Evolutionary conservation across 2,329 filamentous ascomycete genomes (phyloP).

Genomic region (Pseudonectria foliicola): DNA sequence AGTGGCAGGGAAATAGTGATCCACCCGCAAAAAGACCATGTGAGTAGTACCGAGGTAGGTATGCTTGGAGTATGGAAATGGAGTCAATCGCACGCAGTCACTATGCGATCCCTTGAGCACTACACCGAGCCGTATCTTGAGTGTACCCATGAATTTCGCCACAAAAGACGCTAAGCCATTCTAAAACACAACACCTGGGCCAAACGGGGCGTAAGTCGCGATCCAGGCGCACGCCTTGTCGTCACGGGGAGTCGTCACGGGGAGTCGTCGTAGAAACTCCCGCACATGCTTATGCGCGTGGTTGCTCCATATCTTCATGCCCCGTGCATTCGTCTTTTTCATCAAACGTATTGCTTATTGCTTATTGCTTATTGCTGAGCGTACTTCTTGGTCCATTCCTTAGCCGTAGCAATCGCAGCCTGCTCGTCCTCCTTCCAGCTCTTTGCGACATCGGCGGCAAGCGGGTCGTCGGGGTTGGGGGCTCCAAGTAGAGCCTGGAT

Average conservation of each 20-base stretch:
- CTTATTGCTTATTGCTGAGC: conserved; percentile 45
- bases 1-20: too few relatives aligned
- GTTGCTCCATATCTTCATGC: conserved; percentile 4
- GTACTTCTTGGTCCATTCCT: conserved; percentile 84
- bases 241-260: neutral
- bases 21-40: too few relatives aligned
- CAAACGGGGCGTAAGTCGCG: too few relatives aligned
- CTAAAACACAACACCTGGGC: too few relatives aligned
- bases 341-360: conserved; percentile 5
- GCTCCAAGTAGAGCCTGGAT: conserved; percentile 95
- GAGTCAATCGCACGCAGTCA: too few relatives aligned
- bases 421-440: conserved; percentile 96
- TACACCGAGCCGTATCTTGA: too few relatives aligned
- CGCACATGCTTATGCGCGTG: conserved; percentile 2
- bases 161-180: too few relatives aligned
- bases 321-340: conserved; percentile 5
- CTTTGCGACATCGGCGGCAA: conserved; percentile 95
- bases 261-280: conserved; percentile 5
- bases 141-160: too few relatives aligned
- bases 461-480: conserved; percentile 95
- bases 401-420: conserved; percentile 84
- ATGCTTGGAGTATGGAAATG: too few relatives aligned
- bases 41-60: too few relatives aligned
- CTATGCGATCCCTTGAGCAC: too few relatives aligned
- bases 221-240: too few relatives aligned